A percentile compares a stretch with the other conserved stretches of the same genome.
Evolutionary conservation across 1,284 basidiomycete genomes (phyloP).

Genomic region (Papiliotrema flavescens): DNA sequence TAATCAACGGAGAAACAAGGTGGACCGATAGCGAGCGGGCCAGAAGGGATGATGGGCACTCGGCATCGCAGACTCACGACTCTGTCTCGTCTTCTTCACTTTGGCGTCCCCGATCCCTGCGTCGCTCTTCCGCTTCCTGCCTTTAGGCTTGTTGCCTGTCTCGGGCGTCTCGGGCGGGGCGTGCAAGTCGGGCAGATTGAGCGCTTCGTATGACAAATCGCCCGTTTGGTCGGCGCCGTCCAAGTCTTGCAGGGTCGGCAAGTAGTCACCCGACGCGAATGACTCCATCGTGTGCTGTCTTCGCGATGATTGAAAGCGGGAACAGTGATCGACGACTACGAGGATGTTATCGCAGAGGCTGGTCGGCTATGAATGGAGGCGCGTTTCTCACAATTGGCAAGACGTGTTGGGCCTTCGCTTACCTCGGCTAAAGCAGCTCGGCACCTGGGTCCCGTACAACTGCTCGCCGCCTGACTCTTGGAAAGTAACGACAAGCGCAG

Average conservation of each 20-base stretch:
- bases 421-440: too few species aligned
- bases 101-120: neutral
- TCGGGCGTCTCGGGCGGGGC: too few species aligned
- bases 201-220: too few species aligned
- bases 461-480: too few species aligned
- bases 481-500: too few species aligned
- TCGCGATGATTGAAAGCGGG: neutral
- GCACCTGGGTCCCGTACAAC: too few species aligned
- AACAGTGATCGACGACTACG: neutral
- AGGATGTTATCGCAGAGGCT: too few species aligned
- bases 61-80: conserved; percentile 28
- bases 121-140: neutral
- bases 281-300: neutral
- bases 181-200: too few species aligned
- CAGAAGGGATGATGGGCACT: neutral
- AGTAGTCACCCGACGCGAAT: neutral
- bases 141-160: neutral
- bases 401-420: too few species aligned
- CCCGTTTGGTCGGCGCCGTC: neutral
- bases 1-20: neutral
- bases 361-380: too few species aligned
- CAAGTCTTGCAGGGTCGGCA: neutral
- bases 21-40: neutral
- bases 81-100: conserved; percentile 44
- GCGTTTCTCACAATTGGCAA: too few species aligned